phyloP scores from a whole-genome alignment of 106 monocot genomes.

The Platanthera guangdongensis region DNA sequence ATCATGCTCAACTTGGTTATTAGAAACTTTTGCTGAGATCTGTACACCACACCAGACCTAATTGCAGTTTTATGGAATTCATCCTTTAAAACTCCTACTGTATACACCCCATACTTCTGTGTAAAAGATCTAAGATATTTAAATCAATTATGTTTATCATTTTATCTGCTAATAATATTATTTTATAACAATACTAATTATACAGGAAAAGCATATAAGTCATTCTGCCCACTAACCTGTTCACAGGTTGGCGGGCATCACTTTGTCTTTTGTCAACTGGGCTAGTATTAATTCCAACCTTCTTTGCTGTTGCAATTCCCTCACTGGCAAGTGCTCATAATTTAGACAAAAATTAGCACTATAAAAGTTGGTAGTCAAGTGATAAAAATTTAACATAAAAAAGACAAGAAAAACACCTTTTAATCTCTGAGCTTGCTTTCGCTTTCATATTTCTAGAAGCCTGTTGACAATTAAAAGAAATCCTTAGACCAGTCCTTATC shows the following conservation, averaged over 20 bases:
- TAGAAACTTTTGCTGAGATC: background rate
- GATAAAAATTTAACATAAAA: background rate
- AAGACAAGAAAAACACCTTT: constrained; percentile 27
- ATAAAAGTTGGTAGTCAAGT: background rate
- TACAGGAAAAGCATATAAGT: background rate
- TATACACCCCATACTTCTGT: no score
- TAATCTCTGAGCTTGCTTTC: constrained; percentile 21
- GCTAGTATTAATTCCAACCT: constrained; percentile 6
- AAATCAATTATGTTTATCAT: background rate
- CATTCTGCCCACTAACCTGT: constrained; percentile 17
- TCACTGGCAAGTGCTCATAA: constrained; percentile 8
- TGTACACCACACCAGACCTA: background rate
- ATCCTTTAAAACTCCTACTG: background rate
- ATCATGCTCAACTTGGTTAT: background rate
- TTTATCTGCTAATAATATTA: background rate
- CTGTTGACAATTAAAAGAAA: constrained; percentile 21
- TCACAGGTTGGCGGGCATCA: constrained; percentile 7
- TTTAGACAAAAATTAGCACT: background rate
- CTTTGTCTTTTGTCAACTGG: constrained; percentile 19
- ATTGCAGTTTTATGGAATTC: background rate
- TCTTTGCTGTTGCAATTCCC: constrained; percentile 18
- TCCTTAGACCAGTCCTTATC: background rate
- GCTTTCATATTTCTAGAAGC: constrained; percentile 25
- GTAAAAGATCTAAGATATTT: no score
- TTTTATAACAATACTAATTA: background rate